These are phyloP conservation scores for Trichosporon inkin DNA, from an alignment of 1,284 basidiomycete genomes.

Conservation along the genomic window DNA sequence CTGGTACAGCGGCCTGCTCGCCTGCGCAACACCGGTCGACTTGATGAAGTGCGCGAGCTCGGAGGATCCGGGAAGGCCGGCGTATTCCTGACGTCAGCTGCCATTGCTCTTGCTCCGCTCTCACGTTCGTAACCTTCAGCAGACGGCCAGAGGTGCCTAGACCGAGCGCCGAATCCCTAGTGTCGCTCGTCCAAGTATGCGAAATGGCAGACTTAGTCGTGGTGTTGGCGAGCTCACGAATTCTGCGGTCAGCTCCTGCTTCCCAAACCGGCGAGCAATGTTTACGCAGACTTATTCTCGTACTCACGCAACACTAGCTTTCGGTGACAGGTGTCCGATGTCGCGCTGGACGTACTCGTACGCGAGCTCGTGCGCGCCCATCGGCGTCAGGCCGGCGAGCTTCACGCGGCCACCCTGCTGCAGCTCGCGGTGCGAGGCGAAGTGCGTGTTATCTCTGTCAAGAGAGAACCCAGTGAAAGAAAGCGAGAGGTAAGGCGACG, in stretches of 20 bases:
- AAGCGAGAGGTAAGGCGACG: constrained; percentile 46
- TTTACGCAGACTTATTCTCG: not conserved
- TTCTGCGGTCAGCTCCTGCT: constrained; percentile 54
- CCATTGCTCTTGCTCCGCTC: constrained; percentile 3
- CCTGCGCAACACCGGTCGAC: constrained; percentile 62
- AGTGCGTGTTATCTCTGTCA: constrained; percentile 53
- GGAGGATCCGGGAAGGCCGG: constrained; percentile 70
- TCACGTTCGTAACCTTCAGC: constrained; percentile 59
- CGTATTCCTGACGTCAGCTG: constrained; percentile 57
- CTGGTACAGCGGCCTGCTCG: constrained; percentile 58
- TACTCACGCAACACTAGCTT: constrained; percentile 72
- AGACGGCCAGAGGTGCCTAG: constrained; percentile 64
- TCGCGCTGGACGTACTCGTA: constrained; percentile 77
- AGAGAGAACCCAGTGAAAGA: constrained; percentile 48
- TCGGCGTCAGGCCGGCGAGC: constrained; percentile 44
- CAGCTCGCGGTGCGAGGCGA: constrained; percentile 52
- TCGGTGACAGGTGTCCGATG: constrained; percentile 64
- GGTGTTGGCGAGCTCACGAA: constrained; percentile 73
- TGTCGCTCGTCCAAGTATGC: constrained; percentile 73
- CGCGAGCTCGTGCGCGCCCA: constrained; percentile 68
- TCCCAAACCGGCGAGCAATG: too few relatives aligned
- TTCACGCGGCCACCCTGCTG: constrained; percentile 48
- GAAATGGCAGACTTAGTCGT: constrained; percentile 78
- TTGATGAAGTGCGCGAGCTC: constrained; percentile 62
- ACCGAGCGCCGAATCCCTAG: constrained; percentile 63